These are phyloP conservation scores for Annona squamosa DNA, from an alignment of 164 flowering plant species.

Conservation along the genomic window DNA sequence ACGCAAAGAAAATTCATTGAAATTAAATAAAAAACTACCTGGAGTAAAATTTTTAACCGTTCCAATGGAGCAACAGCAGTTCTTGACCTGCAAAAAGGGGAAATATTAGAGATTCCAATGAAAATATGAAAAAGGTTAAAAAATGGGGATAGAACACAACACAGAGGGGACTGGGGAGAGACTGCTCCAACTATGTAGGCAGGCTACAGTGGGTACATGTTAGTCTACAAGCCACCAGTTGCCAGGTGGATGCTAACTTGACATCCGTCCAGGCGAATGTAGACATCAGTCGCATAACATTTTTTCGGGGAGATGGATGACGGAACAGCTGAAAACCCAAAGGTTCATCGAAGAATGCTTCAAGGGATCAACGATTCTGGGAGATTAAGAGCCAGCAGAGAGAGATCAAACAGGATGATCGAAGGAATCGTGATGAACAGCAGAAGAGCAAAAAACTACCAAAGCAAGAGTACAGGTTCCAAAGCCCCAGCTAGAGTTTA, in stretches of 20 bases:
- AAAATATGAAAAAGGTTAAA: neutral
- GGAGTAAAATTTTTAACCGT: slow-evolving; percentile 81
- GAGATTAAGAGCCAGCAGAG: neutral
- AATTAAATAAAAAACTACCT: slow-evolving; percentile 31
- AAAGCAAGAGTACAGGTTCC: neutral
- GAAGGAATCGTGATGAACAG: neutral
- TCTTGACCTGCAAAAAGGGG: slow-evolving; percentile 58
- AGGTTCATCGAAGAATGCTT: neutral
- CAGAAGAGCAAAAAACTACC: neutral
- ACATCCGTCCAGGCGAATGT: neutral
- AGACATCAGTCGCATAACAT: neutral
- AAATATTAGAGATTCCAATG: neutral
- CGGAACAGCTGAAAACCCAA: neutral
- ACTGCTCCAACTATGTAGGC: neutral
- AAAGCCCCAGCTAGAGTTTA: neutral
- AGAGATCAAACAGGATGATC: neutral
- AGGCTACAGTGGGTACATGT: neutral
- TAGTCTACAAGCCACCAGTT: neutral
- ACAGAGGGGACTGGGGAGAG: neutral
- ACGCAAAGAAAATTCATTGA: neutral
- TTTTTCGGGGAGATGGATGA: neutral
- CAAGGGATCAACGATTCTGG: neutral
- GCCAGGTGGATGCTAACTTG: neutral
- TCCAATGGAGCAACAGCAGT: slow-evolving; percentile 98
- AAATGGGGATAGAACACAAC: neutral